phyloP scores from a whole-genome alignment of 768 basidiomycete species.

The Guyanaporus albipodus region DNA sequence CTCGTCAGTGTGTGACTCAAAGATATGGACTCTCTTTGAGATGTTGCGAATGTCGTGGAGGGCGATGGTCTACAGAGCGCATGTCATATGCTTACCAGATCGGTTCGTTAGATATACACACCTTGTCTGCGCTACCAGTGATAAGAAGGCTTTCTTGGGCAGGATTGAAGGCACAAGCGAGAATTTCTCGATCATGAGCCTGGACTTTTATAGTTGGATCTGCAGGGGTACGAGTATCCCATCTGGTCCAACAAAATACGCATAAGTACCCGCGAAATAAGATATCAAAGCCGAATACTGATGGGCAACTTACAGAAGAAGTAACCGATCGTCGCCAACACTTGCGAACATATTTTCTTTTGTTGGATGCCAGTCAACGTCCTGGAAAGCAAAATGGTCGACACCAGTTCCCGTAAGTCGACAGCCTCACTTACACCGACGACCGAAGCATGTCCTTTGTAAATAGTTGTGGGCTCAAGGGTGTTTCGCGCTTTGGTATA shows the following conservation, averaged over 20 bases:
- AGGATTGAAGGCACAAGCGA: slow-evolving; percentile 88
- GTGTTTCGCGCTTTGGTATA: slow-evolving; percentile 75
- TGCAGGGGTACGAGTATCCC: slow-evolving; percentile 80
- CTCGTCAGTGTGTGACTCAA: slow-evolving; percentile 92
- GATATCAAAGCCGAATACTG: neutral
- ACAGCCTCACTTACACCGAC: slow-evolving; percentile 67
- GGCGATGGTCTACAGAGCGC: slow-evolving; percentile 61
- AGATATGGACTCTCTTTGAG: slow-evolving; percentile 78
- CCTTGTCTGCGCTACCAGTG: slow-evolving; percentile 94
- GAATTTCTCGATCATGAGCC: slow-evolving; percentile 88
- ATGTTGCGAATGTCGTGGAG: slow-evolving; percentile 82
- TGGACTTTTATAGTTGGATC: slow-evolving; percentile 70
- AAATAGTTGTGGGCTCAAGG: slow-evolving; percentile 82
- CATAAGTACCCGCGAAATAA: neutral
- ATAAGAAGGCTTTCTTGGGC: slow-evolving; percentile 72
- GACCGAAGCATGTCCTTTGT: slow-evolving; percentile 84
- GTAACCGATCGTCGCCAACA: slow-evolving; percentile 92
- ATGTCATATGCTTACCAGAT: neutral
- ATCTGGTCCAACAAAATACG: slow-evolving; percentile 45
- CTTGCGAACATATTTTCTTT: slow-evolving; percentile 86
- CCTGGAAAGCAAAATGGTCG: slow-evolving; percentile 42
- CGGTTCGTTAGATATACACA: slow-evolving; percentile 30
- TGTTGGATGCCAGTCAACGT: slow-evolving; percentile 92
- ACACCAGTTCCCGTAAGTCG: neutral
- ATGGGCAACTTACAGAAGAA: slow-evolving; percentile 71